Evolutionary conservation across 1,284 basidiomycete species (phyloP).

Genomic region (Malassezia dermatis): DNA sequence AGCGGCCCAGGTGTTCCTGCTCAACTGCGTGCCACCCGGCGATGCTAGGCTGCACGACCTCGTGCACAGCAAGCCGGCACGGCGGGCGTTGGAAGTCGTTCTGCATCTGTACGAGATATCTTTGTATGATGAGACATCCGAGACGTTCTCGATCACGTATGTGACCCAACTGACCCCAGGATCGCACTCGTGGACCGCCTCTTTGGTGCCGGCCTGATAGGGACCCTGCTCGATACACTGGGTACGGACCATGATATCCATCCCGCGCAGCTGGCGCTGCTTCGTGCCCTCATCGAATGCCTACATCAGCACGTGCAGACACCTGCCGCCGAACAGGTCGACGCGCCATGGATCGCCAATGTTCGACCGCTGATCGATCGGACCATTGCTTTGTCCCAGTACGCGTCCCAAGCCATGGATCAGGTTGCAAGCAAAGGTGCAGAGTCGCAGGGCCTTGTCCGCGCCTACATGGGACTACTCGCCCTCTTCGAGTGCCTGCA

Average conservation of each 20-base stretch:
- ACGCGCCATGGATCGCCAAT: not conserved
- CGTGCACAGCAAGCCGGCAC: not conserved
- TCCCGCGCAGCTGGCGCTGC: constrained; percentile 1
- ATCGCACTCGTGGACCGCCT: constrained; percentile 3
- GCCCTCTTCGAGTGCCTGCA: constrained; percentile 7
- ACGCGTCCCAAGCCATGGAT: not conserved
- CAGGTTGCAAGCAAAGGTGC: not conserved
- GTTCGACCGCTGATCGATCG: not conserved
- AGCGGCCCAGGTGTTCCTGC: constrained; percentile 9
- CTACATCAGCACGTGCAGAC: constrained; percentile 5
- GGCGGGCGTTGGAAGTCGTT: constrained; percentile 1
- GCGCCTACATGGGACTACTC: constrained; percentile 13
- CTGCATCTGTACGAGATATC: constrained; percentile 7
- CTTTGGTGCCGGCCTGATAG: not conserved
- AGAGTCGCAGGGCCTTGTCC: constrained; percentile 7
- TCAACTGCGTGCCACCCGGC: constrained; percentile 2
- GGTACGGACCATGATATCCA: not conserved
- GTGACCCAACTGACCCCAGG: not conserved
- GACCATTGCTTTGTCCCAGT: not conserved
- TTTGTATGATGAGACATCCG: not conserved
- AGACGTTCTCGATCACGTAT: not conserved
- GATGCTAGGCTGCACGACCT: not conserved
- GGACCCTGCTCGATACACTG: not conserved
- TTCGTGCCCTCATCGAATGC: constrained; percentile 2
- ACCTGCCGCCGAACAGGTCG: not conserved